phyloP scores from a whole-genome alignment of 2,329 filamentous ascomycete genomes.

The Lanzia echinophila region DNA sequence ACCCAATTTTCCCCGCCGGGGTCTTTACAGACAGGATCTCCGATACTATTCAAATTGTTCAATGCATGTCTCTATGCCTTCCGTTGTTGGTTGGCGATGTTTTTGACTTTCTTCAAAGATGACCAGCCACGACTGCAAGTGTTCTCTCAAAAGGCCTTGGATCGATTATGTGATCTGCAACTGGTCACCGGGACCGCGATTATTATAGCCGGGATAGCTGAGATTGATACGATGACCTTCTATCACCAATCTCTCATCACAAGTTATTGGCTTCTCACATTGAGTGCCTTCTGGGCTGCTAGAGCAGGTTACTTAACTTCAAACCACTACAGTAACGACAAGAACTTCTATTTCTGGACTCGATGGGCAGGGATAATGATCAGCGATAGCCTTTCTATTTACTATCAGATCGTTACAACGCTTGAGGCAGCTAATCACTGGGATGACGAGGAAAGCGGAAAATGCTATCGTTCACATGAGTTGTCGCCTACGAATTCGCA shows the following conservation, averaged over 20 bases:
- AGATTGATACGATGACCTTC: slow-evolving; percentile 9
- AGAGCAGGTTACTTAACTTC: slow-evolving; percentile 8
- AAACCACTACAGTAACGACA: not conserved
- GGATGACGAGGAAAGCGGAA: slow-evolving; percentile 9
- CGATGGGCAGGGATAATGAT: slow-evolving; percentile 2
- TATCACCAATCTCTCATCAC: slow-evolving; percentile 14
- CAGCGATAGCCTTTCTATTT: slow-evolving; percentile 6
- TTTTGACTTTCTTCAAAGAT: slow-evolving; percentile 1
- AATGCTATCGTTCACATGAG: slow-evolving; percentile 12
- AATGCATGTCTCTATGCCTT: not conserved
- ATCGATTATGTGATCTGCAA: slow-evolving; percentile 14
- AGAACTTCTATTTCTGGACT: slow-evolving; percentile 11
- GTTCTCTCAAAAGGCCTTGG: slow-evolving; percentile 8
- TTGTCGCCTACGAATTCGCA: slow-evolving; percentile 3
- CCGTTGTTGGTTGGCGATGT: not conserved
- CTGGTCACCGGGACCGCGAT: slow-evolving; percentile 12
- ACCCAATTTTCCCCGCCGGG: not conserved
- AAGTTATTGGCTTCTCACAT: slow-evolving; percentile 13
- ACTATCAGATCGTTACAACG: slow-evolving; percentile 5
- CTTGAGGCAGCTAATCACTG: slow-evolving; percentile 6
- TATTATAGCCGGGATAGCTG: slow-evolving; percentile 11
- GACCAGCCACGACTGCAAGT: not conserved
- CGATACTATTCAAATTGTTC: not conserved
- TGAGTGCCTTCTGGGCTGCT: slow-evolving; percentile 14
- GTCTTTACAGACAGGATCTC: not conserved